Evolutionary conservation across 2,329 filamentous ascomycete species (phyloP).

Genomic region (Xylariomycetidae sp.): DNA sequence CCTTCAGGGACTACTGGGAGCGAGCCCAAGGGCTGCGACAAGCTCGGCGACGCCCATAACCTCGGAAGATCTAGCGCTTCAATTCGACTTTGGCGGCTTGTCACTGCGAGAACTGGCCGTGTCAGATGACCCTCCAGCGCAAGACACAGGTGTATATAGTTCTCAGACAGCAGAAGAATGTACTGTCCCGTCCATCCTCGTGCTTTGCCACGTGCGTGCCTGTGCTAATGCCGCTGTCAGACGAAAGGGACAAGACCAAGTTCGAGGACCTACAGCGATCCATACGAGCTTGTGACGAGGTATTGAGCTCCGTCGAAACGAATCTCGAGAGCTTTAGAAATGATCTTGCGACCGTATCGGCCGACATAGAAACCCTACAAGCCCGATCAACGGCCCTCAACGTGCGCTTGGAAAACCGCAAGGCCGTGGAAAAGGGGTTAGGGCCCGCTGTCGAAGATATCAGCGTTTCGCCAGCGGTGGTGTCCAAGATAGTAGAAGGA

Average conservation of each 20-base stretch:
- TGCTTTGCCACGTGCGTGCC: constrained; percentile 7
- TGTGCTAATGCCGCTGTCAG: constrained; percentile 33
- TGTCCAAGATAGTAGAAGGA: constrained; percentile 81
- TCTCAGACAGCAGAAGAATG: constrained; percentile 66
- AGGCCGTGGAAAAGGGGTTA: constrained; percentile 79
- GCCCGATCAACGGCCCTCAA: constrained; percentile 78
- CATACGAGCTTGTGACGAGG: constrained; percentile 85
- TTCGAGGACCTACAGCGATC: constrained; percentile 89
- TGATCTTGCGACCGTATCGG: constrained; percentile 84
- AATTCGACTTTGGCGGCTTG: constrained; percentile 73
- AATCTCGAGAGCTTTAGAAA: constrained; percentile 91
- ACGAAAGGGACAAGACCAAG: constrained; percentile 73
- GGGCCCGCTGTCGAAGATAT: constrained; percentile 89
- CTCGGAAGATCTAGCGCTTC: constrained; percentile 51
- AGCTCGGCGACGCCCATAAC: constrained; percentile 25
- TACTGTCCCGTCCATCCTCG: constrained; percentile 30
- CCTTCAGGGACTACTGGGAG: constrained; percentile 45
- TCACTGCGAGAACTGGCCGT: constrained; percentile 67
- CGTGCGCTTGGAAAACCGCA: constrained; percentile 79
- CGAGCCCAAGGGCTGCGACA: constrained; percentile 8
- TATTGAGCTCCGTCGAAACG: constrained; percentile 85
- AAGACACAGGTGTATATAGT: constrained; percentile 34
- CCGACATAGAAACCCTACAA: constrained; percentile 92
- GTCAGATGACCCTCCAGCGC: constrained; percentile 21
- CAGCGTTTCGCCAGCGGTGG: constrained; percentile 75